These are phyloP conservation scores for Fraxinus albicans DNA, from an alignment of 305 asterid species.

Conservation along the genomic window DNA sequence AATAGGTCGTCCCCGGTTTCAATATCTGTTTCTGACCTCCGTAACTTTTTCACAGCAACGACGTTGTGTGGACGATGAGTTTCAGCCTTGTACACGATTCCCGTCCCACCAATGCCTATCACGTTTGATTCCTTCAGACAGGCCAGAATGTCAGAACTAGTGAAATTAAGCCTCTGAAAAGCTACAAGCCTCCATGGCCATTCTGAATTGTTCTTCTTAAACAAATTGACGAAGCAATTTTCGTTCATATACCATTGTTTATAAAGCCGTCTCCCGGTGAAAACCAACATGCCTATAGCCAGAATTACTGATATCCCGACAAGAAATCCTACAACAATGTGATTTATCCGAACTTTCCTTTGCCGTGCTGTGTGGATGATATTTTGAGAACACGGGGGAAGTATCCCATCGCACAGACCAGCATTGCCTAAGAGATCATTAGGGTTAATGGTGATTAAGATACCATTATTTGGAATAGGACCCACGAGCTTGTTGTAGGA, in stretches of 20 bases:
- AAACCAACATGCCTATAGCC: conserved; percentile 30
- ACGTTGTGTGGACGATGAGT: conserved; percentile 41
- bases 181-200: conserved; percentile 88
- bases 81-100: conserved; percentile 71
- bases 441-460: conserved; percentile 54
- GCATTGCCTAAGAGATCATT: conserved; percentile 61
- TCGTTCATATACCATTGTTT: conserved; percentile 53
- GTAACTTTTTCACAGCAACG: conserved; percentile 71
- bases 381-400: conserved; percentile 53
- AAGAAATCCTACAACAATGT: conserved; percentile 41
- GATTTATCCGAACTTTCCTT: conserved; percentile 40
- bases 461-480: conserved; percentile 62
- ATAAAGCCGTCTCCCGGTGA: conserved; percentile 42
- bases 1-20: conserved; percentile 58
- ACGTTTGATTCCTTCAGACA: conserved; percentile 65
- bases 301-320: conserved; percentile 46
- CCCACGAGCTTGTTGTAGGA: conserved; percentile 71
- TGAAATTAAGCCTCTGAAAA: conserved; percentile 67
- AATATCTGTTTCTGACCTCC: conserved; percentile 55
- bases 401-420: conserved; percentile 69
- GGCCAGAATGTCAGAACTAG: conserved; percentile 52
- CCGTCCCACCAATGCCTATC: conserved; percentile 72
- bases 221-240: conserved; percentile 44
- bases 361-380: conserved; percentile 17
- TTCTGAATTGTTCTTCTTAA: conserved; percentile 46